A percentile compares a stretch with the other conserved stretches of the same genome.
phyloP scores from a whole-genome alignment of 495 filamentous ascomycete genomes.

The Hypoxylon crocopeplum region DNA sequence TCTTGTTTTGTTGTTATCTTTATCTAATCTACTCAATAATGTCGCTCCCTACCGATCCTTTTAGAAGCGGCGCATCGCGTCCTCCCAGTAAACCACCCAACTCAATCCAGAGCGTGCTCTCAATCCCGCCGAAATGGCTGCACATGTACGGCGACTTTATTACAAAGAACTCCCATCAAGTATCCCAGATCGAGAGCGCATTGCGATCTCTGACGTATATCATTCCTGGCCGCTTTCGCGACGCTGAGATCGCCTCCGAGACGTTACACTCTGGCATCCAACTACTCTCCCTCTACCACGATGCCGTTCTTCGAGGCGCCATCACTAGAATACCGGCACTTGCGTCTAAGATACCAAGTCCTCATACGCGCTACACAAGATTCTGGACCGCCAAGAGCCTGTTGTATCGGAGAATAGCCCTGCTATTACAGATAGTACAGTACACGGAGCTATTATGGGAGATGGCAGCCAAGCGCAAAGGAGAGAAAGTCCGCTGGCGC shows the following conservation, averaged over 20 bases:
- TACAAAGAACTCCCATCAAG: conserved; percentile 88
- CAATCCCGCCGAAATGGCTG: conserved; percentile 76
- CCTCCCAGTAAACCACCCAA: conserved; percentile 28
- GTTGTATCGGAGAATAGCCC: conserved; percentile 77
- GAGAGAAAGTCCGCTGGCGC: conserved; percentile 86
- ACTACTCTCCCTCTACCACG: conserved; percentile 92
- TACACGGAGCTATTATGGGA: conserved; percentile 92
- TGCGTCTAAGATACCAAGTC: conserved; percentile 61
- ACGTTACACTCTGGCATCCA: conserved; percentile 88
- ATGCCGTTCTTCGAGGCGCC: conserved; percentile 80
- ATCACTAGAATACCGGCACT: conserved; percentile 52
- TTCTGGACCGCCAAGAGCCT: conserved; percentile 82
- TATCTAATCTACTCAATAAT: conserved; percentile 17
- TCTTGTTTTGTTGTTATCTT: conserved; percentile 5
- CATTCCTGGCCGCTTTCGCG: conserved; percentile 91
- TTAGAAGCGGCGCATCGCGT: conserved; percentile 27
- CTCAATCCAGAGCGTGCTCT: conserved; percentile 27
- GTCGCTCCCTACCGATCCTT: conserved; percentile 32
- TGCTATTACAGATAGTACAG: conserved; percentile 84
- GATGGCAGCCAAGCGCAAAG: conserved; percentile 79
- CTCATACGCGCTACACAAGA: conserved; percentile 87
- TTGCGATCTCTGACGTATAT: conserved; percentile 93
- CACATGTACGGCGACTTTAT: conserved; percentile 89
- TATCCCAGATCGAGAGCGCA: conserved; percentile 91
- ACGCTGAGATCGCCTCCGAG: conserved; percentile 93